Base-by-base conservation (phyloP, 2,329 filamentous ascomycete species). In the Fusarium paranaense region DNA sequence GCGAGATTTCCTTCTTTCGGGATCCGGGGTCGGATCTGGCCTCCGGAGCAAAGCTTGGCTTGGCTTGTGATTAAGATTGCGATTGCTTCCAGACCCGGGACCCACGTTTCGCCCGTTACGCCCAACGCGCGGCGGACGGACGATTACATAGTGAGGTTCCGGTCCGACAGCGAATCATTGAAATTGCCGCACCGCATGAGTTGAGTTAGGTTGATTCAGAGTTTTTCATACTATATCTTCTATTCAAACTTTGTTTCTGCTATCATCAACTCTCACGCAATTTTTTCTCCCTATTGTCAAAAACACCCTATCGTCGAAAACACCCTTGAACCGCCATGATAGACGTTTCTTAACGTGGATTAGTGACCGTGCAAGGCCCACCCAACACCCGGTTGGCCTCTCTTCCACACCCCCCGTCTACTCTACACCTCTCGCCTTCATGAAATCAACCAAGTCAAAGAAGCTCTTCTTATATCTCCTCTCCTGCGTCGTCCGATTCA, bases 391-490 rank as follows among this genome's bases (percentile, higher is more conserved):
- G 9, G 16, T n/a, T 50, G 25, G 25, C 45, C 45, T n/a, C 45
- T 18, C 13, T 8, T 50, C 16, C 5, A 52, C 16, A 52, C 47
- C 16, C 18, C 9, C 18, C n/a, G 8, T 18, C 10, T 50, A 80
- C 59, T 80, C 72, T 0, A 77, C 77, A 1, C 78, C 78, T 1
- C 80, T 75, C 0, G 80, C 76, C 64, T 78, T 78, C 73, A 89
- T 79, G 67, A 89, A 89, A 73, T 90, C 87, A 18, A 90, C 86
- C 73, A 87, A 78, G 63, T 90, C 88, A 74, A 90, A 90, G 73
- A 90, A 89, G 59, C 87, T 89, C 82, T 88, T 88, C 81, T 90
- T 90, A 62, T 86, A 90, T 42, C 82, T 78, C 27, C 88, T 78
- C 70, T 86, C 82, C 77, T 87, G 84, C 5, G 85, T 88, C 4